Conservation (phyloP, 2,329 filamentous ascomycete species). For the Cadophora luteo-olivacea region DNA sequence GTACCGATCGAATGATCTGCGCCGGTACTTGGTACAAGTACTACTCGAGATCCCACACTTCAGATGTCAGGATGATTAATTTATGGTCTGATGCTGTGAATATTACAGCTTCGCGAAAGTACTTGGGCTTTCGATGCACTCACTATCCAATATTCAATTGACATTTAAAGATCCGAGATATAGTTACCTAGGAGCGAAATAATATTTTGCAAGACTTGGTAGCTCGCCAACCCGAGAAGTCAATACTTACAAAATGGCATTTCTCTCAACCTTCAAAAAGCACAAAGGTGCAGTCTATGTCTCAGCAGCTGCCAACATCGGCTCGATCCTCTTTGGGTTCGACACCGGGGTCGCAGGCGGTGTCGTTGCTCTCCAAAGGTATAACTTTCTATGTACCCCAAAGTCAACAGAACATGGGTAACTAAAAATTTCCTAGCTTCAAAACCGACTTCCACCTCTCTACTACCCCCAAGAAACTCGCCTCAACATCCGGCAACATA, state of each 20-base stretch:
- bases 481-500: constrained; percentile 45
- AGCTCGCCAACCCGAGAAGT: not conserved
- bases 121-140: not conserved
- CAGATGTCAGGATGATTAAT: not conserved
- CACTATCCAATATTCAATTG: not conserved
- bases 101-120: not conserved
- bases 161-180: not conserved
- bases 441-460: constrained; percentile 30
- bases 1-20: not conserved
- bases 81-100: not conserved
- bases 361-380: constrained; percentile 34
- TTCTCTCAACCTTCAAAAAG: constrained; percentile 21
- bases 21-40: constrained; percentile 8
- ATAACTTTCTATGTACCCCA: not conserved
- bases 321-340: constrained; percentile 36
- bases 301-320: constrained; percentile 33
- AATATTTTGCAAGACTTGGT: not conserved
- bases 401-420: not conserved
- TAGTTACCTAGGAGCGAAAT: too few relatives aligned
- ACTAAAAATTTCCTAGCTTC: not conserved
- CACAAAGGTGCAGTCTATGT: constrained; percentile 31
- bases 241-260: constrained; percentile 7
- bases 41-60: not conserved
- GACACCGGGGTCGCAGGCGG: constrained; percentile 38
- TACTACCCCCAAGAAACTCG: constrained; percentile 21